Conservation (phyloP, 306 rosid species). For the Hippophae gyantsensis region DNA sequence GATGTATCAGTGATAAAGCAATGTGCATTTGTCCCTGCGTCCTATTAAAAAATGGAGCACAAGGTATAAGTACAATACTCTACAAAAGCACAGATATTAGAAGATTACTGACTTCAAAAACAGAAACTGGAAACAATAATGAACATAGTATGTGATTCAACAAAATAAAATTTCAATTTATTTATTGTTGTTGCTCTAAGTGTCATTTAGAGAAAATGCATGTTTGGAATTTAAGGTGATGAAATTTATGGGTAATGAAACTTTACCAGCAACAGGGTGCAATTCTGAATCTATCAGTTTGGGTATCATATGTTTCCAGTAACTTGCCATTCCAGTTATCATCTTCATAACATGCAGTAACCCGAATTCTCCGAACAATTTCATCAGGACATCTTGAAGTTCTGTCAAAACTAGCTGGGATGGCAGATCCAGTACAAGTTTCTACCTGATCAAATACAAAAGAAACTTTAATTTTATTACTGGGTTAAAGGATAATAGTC, state of each 20-base stretch:
- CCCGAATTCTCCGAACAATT: conserved; percentile 69
- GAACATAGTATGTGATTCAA: not conserved
- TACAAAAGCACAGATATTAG: not conserved
- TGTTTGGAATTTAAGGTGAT: not conserved
- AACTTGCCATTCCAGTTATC: conserved; percentile 48
- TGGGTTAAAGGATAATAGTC: no score
- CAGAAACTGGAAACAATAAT: not conserved
- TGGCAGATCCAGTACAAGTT: conserved; percentile 46
- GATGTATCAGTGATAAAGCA: conserved; percentile 30
- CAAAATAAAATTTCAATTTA: not conserved
- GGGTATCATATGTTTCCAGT: conserved; percentile 70
- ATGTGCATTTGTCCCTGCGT: conserved; percentile 19
- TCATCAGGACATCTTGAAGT: conserved; percentile 81
- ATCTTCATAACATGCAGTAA: conserved; percentile 52
- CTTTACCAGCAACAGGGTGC: conserved; percentile 72
- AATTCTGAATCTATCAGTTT: conserved; percentile 53
- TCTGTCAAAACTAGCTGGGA: conserved; percentile 58
- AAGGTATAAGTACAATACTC: conserved; percentile 14
- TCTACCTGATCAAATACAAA: conserved; percentile 40
- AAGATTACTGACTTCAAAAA: not conserved
- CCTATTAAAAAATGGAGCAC: conserved; percentile 32
- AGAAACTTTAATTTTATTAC: no score
- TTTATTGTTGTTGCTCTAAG: not conserved
- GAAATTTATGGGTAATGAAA: not conserved
- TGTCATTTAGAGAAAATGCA: no score